Conservation (phyloP, 1,284 basidiomycete genomes). For the Sanghuangporus baumii region DNA sequence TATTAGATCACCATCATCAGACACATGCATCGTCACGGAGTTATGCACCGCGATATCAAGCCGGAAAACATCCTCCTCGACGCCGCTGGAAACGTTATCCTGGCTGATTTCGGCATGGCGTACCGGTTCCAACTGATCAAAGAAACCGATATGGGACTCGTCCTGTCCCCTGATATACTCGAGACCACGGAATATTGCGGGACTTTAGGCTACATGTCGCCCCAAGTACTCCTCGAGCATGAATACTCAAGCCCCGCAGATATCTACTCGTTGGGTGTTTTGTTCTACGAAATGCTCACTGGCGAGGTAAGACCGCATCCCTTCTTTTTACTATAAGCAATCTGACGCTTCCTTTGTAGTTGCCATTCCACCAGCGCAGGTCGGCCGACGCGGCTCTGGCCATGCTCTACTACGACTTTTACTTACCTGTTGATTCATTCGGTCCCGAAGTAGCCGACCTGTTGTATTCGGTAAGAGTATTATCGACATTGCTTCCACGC, state of each 20-base stretch:
- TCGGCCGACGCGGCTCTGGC: neutral
- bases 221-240: constrained; percentile 58
- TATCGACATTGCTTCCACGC: neutral
- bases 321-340: neutral
- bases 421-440: neutral
- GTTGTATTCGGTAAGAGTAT: neutral
- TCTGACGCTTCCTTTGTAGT: neutral
- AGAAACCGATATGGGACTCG: constrained; percentile 9
- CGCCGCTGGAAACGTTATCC: constrained; percentile 50
- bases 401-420: neutral
- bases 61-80: constrained; percentile 58
- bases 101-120: constrained; percentile 43
- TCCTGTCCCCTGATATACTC: neutral
- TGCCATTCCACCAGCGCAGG: neutral
- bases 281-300: constrained; percentile 56
- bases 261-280: constrained; percentile 55
- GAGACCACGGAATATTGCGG: constrained; percentile 59
- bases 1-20: neutral
- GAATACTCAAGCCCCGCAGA: constrained; percentile 63
- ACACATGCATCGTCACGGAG: constrained; percentile 30
- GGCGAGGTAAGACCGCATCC: constrained; percentile 27
- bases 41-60: constrained; percentile 63
- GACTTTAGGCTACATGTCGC: constrained; percentile 56
- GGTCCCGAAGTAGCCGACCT: neutral
- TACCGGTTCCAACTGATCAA: constrained; percentile 38